phyloP scores from a whole-genome alignment of 768 basidiomycete species.

The Cystofilobasidium capitatum region DNA sequence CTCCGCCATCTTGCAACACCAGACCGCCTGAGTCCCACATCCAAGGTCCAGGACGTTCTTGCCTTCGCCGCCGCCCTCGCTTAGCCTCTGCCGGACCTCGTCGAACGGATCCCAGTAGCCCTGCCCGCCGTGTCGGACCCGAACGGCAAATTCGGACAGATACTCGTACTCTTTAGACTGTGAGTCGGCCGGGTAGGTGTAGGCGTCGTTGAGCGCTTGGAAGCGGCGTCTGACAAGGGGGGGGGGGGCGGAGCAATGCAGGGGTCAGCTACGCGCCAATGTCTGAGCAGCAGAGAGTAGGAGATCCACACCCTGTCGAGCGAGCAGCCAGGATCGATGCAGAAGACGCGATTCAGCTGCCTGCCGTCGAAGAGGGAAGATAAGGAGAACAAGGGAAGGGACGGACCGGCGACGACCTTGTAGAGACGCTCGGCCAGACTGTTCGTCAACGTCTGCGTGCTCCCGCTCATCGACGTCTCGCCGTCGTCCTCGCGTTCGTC shows the following conservation, averaged over 20 bases:
- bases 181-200: not conserved
- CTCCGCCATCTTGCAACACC: not conserved
- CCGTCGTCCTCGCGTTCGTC: not conserved
- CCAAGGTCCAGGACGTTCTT: not conserved
- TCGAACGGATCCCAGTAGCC: not conserved
- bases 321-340: not conserved
- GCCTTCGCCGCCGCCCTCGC: not conserved
- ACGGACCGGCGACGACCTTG: not conserved
- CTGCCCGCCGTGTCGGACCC: not conserved
- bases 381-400: not conserved
- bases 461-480: no score
- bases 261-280: not conserved
- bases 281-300: not conserved
- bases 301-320: not conserved
- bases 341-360: not conserved
- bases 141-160: not conserved
- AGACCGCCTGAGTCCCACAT: not conserved
- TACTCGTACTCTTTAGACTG: not conserved
- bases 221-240: not conserved
- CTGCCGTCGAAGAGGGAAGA: not conserved
- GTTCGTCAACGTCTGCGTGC: not conserved
- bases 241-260: not conserved
- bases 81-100: not conserved
- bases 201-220: not conserved
- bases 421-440: not conserved